Evolutionary conservation across 2,329 filamentous ascomycete genomes (phyloP).

Genomic region (Sporothrix pseudoabietina): DNA sequence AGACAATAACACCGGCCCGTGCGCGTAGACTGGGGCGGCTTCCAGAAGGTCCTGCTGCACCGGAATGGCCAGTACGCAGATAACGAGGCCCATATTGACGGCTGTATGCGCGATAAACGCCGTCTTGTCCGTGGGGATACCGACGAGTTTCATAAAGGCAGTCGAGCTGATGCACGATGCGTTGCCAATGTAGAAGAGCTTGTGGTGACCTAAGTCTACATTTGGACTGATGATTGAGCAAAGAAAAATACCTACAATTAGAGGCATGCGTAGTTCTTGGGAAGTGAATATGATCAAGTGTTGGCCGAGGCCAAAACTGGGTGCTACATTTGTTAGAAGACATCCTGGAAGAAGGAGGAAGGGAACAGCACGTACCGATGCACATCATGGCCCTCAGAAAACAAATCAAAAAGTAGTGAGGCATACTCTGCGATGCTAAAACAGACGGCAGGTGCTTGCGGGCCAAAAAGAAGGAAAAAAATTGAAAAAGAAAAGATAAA

Average conservation of each 20-base stretch:
- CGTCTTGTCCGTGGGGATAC: slow-evolving; percentile 26
- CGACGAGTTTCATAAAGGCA: slow-evolving; percentile 36
- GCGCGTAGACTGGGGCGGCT: slow-evolving; percentile 30
- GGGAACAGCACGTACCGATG: slow-evolving; percentile 12
- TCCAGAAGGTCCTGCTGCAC: slow-evolving; percentile 31
- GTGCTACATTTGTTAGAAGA: slow-evolving; percentile 5
- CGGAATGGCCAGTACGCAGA: slow-evolving; percentile 41
- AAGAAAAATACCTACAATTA: slow-evolving; percentile 16
- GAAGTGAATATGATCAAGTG: slow-evolving; percentile 28
- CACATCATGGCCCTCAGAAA: slow-evolving; percentile 17
- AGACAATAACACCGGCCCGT: slow-evolving; percentile 38
- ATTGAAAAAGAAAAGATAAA: not conserved
- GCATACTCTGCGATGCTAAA: too few species aligned
- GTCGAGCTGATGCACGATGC: slow-evolving; percentile 36
- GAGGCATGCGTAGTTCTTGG: slow-evolving; percentile 20
- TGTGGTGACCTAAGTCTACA: not conserved
- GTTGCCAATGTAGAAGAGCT: slow-evolving; percentile 37
- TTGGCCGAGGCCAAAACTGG: slow-evolving; percentile 29
- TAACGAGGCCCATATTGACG: slow-evolving; percentile 43
- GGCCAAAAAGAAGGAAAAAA: not conserved
- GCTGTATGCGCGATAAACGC: slow-evolving; percentile 41
- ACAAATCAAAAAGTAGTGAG: too few species aligned
- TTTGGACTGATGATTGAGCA: not conserved
- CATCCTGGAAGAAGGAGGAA: not conserved
- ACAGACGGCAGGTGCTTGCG: too few species aligned